Conservation (phyloP, 352 stramenopile species). For the Globisporangium nodosum region DNA sequence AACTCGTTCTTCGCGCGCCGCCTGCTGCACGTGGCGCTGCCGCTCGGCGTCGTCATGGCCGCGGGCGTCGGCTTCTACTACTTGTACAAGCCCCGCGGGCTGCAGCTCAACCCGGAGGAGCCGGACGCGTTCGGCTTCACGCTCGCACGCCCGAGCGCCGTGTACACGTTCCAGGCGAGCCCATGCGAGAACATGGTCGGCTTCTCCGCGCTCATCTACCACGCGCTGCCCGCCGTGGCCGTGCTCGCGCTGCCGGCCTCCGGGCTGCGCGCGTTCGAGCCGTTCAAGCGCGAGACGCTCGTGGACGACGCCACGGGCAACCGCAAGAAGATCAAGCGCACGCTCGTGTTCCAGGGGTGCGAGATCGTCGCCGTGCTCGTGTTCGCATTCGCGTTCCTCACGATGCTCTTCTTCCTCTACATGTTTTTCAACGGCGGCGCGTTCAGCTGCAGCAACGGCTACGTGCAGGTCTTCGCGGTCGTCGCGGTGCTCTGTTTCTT, state of each 20-base stretch:
- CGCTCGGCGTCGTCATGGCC: slow-evolving; percentile 34
- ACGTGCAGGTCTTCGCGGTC: slow-evolving; percentile 52
- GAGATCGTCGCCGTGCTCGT: slow-evolving; percentile 53
- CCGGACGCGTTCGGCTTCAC: slow-evolving; percentile 41
- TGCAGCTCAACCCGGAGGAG: slow-evolving; percentile 35
- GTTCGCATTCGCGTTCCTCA: slow-evolving; percentile 45
- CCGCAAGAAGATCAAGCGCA: slow-evolving; percentile 69
- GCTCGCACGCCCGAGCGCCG: slow-evolving; percentile 29
- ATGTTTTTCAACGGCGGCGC: slow-evolving; percentile 80
- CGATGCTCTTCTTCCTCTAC: slow-evolving; percentile 70
- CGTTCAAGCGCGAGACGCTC: slow-evolving; percentile 54
- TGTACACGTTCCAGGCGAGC: slow-evolving; percentile 66
- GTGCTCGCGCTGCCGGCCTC: slow-evolving; percentile 53
- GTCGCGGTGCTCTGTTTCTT: slow-evolving; percentile 51
- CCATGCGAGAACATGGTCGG: slow-evolving; percentile 76
- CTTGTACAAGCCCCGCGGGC: slow-evolving; percentile 38
- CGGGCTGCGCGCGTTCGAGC: slow-evolving; percentile 57
- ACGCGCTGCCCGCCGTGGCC: slow-evolving; percentile 51
- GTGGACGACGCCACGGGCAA: slow-evolving; percentile 35
- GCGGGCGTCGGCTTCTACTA: slow-evolving; percentile 65
- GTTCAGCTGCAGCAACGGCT: slow-evolving; percentile 40
- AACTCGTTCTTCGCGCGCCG: slow-evolving; percentile 81
- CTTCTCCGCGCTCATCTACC: slow-evolving; percentile 71
- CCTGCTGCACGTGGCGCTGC: slow-evolving; percentile 37
- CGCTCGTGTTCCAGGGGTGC: slow-evolving; percentile 62